Evolutionary conservation across 495 filamentous ascomycete genomes (phyloP).

Genomic region (Aspergillus saccharolyticus): DNA sequence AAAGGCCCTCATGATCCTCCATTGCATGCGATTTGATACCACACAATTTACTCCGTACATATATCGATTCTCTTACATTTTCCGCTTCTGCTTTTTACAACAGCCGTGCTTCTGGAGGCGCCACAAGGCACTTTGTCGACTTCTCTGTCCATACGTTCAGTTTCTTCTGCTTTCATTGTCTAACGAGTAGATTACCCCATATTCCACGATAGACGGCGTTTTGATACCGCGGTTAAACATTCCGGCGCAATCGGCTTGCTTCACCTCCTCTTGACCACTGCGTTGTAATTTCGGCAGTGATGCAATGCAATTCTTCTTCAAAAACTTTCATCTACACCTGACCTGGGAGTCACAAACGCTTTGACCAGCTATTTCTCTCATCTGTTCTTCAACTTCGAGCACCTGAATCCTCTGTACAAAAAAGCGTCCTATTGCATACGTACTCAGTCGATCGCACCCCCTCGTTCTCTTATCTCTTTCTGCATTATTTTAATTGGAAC

Average conservation of each 20-base stretch:
- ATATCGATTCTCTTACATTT: slow-evolving; percentile 24
- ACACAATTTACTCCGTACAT: slow-evolving; percentile 23
- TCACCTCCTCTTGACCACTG: background rate
- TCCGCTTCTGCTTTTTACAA: background rate
- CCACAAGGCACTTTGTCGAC: slow-evolving; percentile 27
- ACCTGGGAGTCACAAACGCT: background rate
- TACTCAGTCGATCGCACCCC: slow-evolving; percentile 14
- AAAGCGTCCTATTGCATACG: slow-evolving; percentile 30
- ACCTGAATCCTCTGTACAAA: slow-evolving; percentile 34
- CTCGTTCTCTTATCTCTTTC: slow-evolving; percentile 20
- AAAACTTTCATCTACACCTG: background rate
- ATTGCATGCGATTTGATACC: slow-evolving; percentile 29
- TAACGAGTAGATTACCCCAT: slow-evolving; percentile 35
- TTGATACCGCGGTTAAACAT: slow-evolving; percentile 35
- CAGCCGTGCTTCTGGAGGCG: background rate
- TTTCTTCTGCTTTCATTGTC: slow-evolving; percentile 22
- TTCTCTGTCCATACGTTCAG: slow-evolving; percentile 22
- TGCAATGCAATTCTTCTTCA: slow-evolving; percentile 11
- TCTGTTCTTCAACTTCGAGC: background rate
- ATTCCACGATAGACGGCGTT: slow-evolving; percentile 48
- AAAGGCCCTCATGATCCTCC: slow-evolving; percentile 33
- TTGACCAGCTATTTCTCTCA: slow-evolving; percentile 6
- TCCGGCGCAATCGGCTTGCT: slow-evolving; percentile 23
- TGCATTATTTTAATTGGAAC: slow-evolving; percentile 8
- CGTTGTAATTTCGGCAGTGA: background rate